These are phyloP conservation scores for Rhizoctonia solani DNA, from an alignment of 1,284 basidiomycete genomes.

Conservation along the genomic window DNA sequence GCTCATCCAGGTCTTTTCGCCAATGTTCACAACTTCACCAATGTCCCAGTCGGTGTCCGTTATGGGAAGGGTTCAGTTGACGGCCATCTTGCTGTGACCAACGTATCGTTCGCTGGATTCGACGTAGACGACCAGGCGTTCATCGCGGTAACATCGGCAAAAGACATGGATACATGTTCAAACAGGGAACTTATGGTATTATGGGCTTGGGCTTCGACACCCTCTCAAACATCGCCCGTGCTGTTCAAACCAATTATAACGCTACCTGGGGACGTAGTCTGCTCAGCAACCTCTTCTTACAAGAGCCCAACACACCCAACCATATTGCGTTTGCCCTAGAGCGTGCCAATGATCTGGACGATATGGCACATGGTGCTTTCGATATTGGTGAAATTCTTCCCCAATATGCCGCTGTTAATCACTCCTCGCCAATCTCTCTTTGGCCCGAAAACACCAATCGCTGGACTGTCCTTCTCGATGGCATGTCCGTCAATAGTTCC, in stretches of 20 bases:
- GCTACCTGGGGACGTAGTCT: slow-evolving; percentile 63
- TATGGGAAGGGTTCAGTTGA: slow-evolving; percentile 78
- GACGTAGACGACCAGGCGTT: slow-evolving; percentile 66
- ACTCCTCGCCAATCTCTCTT: slow-evolving; percentile 63
- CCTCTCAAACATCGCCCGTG: slow-evolving; percentile 66
- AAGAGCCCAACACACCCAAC: slow-evolving; percentile 69
- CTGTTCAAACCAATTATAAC: slow-evolving; percentile 60
- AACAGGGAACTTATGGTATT: slow-evolving; percentile 64
- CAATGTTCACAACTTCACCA: slow-evolving; percentile 30
- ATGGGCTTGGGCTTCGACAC: slow-evolving; percentile 76
- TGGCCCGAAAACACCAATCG: slow-evolving; percentile 67
- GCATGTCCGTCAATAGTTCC: slow-evolving; percentile 47
- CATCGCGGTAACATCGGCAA: slow-evolving; percentile 60
- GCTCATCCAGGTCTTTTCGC: slow-evolving; percentile 19
- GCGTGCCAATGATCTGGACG: slow-evolving; percentile 43
- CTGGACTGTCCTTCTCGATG: slow-evolving; percentile 72
- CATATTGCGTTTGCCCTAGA: slow-evolving; percentile 76
- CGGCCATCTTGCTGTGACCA: slow-evolving; percentile 63
- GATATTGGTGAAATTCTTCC: slow-evolving; percentile 65
- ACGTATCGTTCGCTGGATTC: slow-evolving; percentile 72
- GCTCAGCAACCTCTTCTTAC: slow-evolving; percentile 71
- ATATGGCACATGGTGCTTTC: slow-evolving; percentile 32
- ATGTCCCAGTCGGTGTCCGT: slow-evolving; percentile 37
- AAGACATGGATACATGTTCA: slow-evolving; percentile 70
- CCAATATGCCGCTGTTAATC: slow-evolving; percentile 59